Percentiles rank a stretch among this genome's conserved stretches.
phyloP scores from a whole-genome alignment of 2,329 filamentous ascomycete genomes.

The Paecilomyces fulvus region DNA sequence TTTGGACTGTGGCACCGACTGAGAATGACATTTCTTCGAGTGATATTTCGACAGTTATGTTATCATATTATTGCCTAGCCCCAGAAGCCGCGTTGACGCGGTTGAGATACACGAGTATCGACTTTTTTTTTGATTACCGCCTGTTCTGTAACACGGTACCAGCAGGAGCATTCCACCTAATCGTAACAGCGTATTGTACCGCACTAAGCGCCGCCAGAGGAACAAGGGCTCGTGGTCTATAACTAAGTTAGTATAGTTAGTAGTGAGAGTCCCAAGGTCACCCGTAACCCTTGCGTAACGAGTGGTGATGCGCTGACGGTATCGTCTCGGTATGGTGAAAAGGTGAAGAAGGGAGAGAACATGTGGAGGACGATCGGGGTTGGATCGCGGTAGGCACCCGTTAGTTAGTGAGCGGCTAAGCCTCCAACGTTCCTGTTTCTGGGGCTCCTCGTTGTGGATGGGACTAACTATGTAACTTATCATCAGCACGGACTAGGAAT shows the following conservation, averaged over 20 bases:
- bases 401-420: background rate
- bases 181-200: background rate
- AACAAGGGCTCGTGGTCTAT: slow-evolving; percentile 1
- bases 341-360: background rate
- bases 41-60: background rate
- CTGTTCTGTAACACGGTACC: background rate
- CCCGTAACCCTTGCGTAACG: slow-evolving; percentile 16
- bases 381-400: background rate
- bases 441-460: background rate
- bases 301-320: slow-evolving; percentile 15
- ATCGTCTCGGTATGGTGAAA: background rate
- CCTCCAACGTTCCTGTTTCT: background rate
- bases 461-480: background rate
- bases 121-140: background rate
- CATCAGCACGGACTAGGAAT: background rate
- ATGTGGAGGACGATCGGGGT: background rate
- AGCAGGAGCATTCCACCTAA: background rate
- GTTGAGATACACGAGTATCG: background rate
- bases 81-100: background rate
- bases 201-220: background rate
- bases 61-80: background rate
- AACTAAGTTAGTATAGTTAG: too few relatives aligned
- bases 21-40: background rate
- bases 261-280: background rate
- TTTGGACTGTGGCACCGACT: background rate